Conservation (phyloP, 345 rosid genomes). For the Cardamine occulta region DNA sequence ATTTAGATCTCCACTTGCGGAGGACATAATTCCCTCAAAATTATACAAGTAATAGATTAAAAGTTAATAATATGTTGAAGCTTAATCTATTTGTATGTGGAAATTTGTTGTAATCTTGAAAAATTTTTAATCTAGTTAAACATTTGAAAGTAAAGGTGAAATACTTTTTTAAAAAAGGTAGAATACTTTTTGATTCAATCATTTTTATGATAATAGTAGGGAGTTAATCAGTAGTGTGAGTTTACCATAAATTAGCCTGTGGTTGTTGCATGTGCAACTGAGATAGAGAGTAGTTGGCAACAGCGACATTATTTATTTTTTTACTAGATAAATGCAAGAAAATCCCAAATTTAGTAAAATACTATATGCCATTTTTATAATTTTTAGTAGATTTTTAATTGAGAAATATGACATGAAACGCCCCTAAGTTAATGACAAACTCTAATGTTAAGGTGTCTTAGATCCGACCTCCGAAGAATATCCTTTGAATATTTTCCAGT, state of each 20-base stretch:
- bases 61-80: neutral
- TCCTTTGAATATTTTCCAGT: neutral
- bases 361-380: slow-evolving; percentile 14
- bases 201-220: neutral
- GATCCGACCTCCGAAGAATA: neutral
- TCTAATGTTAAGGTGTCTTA: neutral
- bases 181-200: neutral
- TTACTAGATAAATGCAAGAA: slow-evolving; percentile 9
- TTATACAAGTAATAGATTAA: neutral
- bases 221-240: slow-evolving; percentile 12
- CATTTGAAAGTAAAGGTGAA: neutral
- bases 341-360: slow-evolving; percentile 27
- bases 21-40: slow-evolving; percentile 2
- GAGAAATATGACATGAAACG: neutral
- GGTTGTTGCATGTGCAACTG: slow-evolving; percentile 39
- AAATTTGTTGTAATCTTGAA: neutral
- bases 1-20: neutral
- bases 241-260: slow-evolving; percentile 17
- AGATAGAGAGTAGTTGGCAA: slow-evolving; percentile 39
- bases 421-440: slow-evolving; percentile 8
- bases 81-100: neutral
- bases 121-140: neutral
- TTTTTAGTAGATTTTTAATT: neutral
- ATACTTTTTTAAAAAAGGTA: neutral
- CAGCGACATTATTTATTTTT: slow-evolving; percentile 13